phyloP scores from a whole-genome alignment of 208 protist species.

The Trichomonas gallinae region DNA sequence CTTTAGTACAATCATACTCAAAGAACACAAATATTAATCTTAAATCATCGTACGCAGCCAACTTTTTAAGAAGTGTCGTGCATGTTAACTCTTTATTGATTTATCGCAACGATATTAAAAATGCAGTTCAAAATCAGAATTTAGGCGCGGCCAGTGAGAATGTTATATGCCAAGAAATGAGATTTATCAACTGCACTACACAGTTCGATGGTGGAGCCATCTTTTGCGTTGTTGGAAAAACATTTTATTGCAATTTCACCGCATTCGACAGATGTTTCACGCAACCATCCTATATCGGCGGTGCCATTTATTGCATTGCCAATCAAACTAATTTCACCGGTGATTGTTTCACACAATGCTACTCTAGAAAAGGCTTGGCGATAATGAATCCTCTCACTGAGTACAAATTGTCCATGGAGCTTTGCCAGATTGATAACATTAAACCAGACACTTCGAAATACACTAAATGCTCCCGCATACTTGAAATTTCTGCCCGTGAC shows the following conservation, averaged over 20 bases:
- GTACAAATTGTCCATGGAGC: not conserved
- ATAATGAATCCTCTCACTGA: not conserved
- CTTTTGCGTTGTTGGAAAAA: not conserved
- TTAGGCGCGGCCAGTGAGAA: not conserved
- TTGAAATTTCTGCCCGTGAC: not conserved
- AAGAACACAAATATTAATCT: not conserved
- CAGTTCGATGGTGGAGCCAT: not conserved
- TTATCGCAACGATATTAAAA: not conserved
- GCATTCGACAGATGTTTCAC: not conserved
- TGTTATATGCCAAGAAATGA: not conserved
- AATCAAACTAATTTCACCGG: not conserved
- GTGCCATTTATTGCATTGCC: not conserved
- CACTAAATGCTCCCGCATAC: not conserved
- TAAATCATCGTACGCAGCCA: not conserved
- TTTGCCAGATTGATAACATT: not conserved
- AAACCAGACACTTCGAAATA: not conserved
- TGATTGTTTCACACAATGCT: not conserved
- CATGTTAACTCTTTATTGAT: not conserved
- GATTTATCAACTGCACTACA: not conserved
- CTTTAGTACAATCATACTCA: not conserved
- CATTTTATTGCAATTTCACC: not conserved
- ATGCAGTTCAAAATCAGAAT: not conserved
- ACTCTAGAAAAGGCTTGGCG: not conserved
- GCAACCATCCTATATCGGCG: not conserved
- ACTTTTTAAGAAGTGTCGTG: not conserved